These are phyloP conservation scores for Amanita exitialis DNA, from an alignment of 768 basidiomycete species.

Conservation along the genomic window DNA sequence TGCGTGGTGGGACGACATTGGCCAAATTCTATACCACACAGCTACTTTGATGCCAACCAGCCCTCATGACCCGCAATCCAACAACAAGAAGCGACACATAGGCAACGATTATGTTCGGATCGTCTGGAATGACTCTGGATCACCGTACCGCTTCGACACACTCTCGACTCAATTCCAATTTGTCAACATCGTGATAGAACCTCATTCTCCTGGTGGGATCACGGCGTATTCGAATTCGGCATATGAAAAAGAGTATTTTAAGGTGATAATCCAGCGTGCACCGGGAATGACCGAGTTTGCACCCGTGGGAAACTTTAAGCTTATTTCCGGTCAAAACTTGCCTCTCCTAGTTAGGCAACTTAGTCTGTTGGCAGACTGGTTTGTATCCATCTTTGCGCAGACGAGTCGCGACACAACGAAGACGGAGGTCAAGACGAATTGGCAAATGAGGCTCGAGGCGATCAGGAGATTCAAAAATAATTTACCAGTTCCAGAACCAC, in stretches of 20 bases:
- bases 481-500: conserved; percentile 17
- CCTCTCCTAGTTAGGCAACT: conserved; percentile 86
- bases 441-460: conserved; percentile 70
- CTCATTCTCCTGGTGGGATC: conserved; percentile 77
- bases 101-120: conserved; percentile 96
- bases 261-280: conserved; percentile 83
- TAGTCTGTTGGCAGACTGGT: conserved; percentile 82
- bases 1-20: conserved; percentile 98
- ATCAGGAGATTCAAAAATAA: conserved; percentile 62
- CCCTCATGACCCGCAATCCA: conserved; percentile 54
- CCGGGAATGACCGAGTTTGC: conserved; percentile 90
- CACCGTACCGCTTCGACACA: conserved; percentile 84
- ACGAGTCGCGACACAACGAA: conserved; percentile 63
- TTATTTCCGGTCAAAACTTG: conserved; percentile 82
- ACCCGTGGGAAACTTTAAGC: conserved; percentile 88
- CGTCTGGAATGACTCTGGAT: conserved; percentile 96
- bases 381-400: conserved; percentile 71
- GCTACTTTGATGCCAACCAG: conserved; percentile 95
- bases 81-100: conserved; percentile 89
- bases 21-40: conserved; percentile 90
- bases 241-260: conserved; percentile 94
- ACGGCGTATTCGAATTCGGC: conserved; percentile 77
- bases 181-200: conserved; percentile 94
- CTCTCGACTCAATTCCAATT: conserved; percentile 92
- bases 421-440: conserved; percentile 81